Conservation (phyloP, 148 eudicot genomes). For the Nyssa sinensis region DNA sequence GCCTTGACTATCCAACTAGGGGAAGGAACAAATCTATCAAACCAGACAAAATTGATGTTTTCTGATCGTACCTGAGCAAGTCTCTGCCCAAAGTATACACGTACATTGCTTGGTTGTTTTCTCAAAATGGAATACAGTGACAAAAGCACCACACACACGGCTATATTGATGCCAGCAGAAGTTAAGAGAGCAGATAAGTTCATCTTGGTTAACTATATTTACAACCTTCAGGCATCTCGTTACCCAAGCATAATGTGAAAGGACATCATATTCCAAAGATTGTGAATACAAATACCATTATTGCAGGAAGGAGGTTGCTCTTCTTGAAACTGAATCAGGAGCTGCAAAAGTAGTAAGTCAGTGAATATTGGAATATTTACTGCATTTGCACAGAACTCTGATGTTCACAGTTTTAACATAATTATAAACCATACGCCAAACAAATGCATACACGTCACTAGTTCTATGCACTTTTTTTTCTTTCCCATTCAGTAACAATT, state of each 20-base stretch:
- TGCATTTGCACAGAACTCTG: not conserved
- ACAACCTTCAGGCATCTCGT: constrained; percentile 8
- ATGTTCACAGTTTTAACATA: not conserved
- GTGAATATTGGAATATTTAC: not conserved
- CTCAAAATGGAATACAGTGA: constrained; percentile 82
- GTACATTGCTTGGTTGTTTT: constrained; percentile 72
- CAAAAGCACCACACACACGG: constrained; percentile 52
- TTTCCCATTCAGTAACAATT: constrained; percentile 1
- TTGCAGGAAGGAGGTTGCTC: not conserved
- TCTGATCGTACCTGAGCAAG: constrained; percentile 49
- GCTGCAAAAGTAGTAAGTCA: constrained; percentile 8
- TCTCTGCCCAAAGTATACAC: constrained; percentile 75
- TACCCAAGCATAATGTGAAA: not conserved
- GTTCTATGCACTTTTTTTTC: not conserved
- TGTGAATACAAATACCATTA: not conserved
- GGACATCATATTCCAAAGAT: not conserved
- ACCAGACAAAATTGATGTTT: constrained; percentile 45
- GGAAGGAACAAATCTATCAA: constrained; percentile 77
- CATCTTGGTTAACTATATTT: constrained; percentile 43
- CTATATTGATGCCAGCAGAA: constrained; percentile 84
- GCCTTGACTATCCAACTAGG: constrained; percentile 92
- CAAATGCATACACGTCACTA: too few species aligned
- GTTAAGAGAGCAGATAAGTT: constrained; percentile 70
- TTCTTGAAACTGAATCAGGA: not conserved
- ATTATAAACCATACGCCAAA: not conserved